A percentile compares a stretch with the other conserved stretches of the same genome.
Conservation (phyloP, 495 filamentous ascomycete genomes). For the Penicillium bialowiezense region DNA sequence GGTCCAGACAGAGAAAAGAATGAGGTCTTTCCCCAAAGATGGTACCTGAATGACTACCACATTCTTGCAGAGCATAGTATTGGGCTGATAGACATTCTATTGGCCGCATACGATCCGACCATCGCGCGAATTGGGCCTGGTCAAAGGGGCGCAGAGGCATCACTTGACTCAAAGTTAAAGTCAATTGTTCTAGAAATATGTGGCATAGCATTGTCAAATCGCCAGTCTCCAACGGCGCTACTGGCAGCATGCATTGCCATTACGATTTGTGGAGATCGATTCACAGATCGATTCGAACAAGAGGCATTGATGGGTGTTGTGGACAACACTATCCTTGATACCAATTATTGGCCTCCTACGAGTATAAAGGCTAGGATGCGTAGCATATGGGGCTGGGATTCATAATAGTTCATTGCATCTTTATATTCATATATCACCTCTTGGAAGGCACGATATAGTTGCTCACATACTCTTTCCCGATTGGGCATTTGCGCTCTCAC, state of each 20-base stretch:
- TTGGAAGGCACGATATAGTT: no score
- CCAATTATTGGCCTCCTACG: slow-evolving; percentile 13
- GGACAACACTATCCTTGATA: slow-evolving; percentile 7
- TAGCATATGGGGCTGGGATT: background rate
- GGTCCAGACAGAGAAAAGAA: no score
- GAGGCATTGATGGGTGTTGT: slow-evolving; percentile 17
- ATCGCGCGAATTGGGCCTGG: slow-evolving; percentile 28
- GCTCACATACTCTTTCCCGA: no score
- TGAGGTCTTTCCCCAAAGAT: slow-evolving; percentile 4
- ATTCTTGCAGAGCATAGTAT: slow-evolving; percentile 32
- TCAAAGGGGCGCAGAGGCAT: slow-evolving; percentile 6
- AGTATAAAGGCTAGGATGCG: slow-evolving; percentile 3
- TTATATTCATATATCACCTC: no score
- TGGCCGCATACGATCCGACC: slow-evolving; percentile 33
- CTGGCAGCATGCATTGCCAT: slow-evolving; percentile 23
- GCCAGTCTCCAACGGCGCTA: slow-evolving; percentile 16
- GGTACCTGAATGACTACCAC: slow-evolving; percentile 32
- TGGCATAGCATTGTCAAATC: slow-evolving; percentile 24
- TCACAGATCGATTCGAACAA: slow-evolving; percentile 16
- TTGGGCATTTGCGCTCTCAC: no score
- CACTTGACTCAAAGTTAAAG: slow-evolving; percentile 11
- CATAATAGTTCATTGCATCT: no score
- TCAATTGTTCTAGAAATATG: slow-evolving; percentile 22
- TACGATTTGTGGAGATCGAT: slow-evolving; percentile 24
- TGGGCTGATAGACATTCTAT: slow-evolving; percentile 33